Evolutionary conservation across 257 asterid genomes (phyloP), one percentile per base, ranked within the genome.

Genomic region (Nicotiana knightiana): DNA sequence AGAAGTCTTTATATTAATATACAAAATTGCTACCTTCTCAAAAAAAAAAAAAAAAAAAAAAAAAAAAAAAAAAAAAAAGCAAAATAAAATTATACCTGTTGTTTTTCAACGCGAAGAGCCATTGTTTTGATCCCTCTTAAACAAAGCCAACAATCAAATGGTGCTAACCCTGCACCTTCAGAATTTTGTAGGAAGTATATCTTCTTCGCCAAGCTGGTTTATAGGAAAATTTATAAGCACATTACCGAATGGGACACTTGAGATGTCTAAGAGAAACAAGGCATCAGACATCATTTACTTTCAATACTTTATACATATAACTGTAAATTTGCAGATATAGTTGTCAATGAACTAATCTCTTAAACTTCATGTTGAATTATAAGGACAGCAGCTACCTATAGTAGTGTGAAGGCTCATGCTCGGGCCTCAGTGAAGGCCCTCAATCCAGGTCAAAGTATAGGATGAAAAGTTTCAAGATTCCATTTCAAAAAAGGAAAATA

Each of bases 141-240:
- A 88, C 97, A 92, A n/a, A 96, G 91, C 97, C 99, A 96, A 81
- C 99, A 96, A 88, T 93, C 98, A 63, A 96, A 96, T 77, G 99
- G 98, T 82, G 98, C 95, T 87, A 93, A 89, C 37, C 98, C 97
- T 6, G 99, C 85, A 73, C 98, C 98, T 89, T 96, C 99, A 8
- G 99, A 96, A 75, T 95, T 95, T 85, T 95, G 99, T 78, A 94
- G 91, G 90, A 92, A 92, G 82, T 91, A 91, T 64, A 95, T 84
- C 4, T 90, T 90, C 87, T 90, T 93, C 9, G 92, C 97, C 92
- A 92, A 85, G 84, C 99, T 95, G 87, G 82, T 67, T 26, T 57
- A 33, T 55, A 80, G 33, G 35, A 73, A 64, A 75, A 51, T 64
- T 39, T 37, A 79, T 43, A 81, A 55, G 64, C 26, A 59, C 28